Base-by-base conservation (phyloP, 2,329 filamentous ascomycete species). In the Delphinella strobiligena region DNA sequence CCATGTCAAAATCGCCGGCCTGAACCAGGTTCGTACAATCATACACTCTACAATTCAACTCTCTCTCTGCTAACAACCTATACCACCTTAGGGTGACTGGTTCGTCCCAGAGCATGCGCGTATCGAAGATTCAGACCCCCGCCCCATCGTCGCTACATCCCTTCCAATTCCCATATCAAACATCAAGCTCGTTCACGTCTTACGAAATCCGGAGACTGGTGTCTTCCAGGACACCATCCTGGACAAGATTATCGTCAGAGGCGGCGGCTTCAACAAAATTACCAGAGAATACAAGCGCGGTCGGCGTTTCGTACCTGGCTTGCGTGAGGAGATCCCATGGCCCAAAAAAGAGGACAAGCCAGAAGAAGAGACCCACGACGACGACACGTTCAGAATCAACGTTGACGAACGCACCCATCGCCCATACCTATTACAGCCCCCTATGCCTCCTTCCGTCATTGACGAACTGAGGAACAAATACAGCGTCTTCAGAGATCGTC, bases 391-490 rank as follows among this genome's bases (percentile, higher is more conserved):
- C 34, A 80, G 83, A 48, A 75, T 81, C 56, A 72, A 80, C 40
- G 82, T 86, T 42, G 84, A 93, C 54, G 71, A 76, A 47, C 69
- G 67, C 53, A 84, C 82, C 1, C 94, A 83, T 57, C 68, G 80
- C 40, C 87, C 88, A n/a, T 82, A 77, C 27, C 68, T 96, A 17
- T 67, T 87, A 19, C 68, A 72, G 12, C 72, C 82, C 18, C 89
- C 89, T 11, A 85, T 94, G 72, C 87, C 89, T 4, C 62, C 69
- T 19, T 64, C 62, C n/a, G 73, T 95, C 29, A 72, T 93, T 48
- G 79, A 94, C 58, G 89, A 96, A 68, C 69, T 96, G 55, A 74
- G 87, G 55, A 81, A 82, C 67, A 81, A 78, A 57, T 93, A 80
- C 71, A 83, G 80, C 50, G 76, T 73, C 52, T 91, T 88, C 75